A percentile compares a stretch with the other conserved stretches of the same genome.
These are phyloP conservation scores for Schizophyllum commune DNA, from an alignment of 1,284 basidiomycete species.

Conservation along the genomic window DNA sequence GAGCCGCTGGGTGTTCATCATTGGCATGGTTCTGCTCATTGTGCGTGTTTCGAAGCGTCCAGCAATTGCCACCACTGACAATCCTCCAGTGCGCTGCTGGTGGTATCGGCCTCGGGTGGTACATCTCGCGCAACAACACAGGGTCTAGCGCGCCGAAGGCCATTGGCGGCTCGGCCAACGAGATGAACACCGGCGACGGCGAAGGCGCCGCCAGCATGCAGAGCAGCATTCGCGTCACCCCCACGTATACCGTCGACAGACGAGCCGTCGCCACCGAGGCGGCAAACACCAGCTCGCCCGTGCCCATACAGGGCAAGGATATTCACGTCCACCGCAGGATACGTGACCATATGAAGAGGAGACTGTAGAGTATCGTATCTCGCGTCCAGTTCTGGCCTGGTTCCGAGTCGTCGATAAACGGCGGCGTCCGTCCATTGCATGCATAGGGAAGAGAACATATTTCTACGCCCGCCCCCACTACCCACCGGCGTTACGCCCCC, in stretches of 20 bases:
- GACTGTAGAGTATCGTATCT: background rate
- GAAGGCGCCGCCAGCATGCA: constrained; percentile 4
- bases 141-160: constrained; percentile 46
- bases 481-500: background rate
- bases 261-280: background rate
- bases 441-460: background rate
- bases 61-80: constrained; percentile 2
- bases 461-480: background rate
- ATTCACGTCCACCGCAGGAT: background rate
- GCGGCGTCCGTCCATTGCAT: background rate
- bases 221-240: constrained; percentile 27
- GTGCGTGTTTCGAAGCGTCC: constrained; percentile 25
- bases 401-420: background rate
- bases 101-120: constrained; percentile 53
- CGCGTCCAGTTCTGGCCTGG: background rate
- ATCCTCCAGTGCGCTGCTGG: constrained; percentile 35
- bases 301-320: background rate
- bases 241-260: constrained; percentile 39
- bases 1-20: constrained; percentile 62
- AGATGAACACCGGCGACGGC: constrained; percentile 20
- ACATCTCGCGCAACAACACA: constrained; percentile 42
- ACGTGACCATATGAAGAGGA: background rate
- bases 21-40: constrained; percentile 51
- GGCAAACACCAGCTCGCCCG: background rate
- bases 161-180: constrained; percentile 59